Evolutionary conservation across 495 filamentous ascomycete species (phyloP), one percentile per base, ranked within the genome.

Genomic region (Cladorrhinum samala): DNA sequence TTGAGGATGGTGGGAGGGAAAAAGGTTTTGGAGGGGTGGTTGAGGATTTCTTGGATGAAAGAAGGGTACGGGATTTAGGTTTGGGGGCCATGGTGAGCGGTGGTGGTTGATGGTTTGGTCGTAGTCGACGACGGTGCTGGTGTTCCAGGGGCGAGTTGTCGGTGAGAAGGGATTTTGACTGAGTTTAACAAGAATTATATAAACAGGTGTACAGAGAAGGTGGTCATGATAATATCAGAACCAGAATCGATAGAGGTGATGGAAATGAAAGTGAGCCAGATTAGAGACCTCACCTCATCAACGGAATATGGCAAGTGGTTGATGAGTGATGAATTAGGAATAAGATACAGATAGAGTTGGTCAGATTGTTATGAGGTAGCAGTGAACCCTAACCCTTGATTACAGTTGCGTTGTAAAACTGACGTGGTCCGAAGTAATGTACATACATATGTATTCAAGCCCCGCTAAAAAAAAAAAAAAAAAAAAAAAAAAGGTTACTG

Each of bases 1-100:
- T n/a, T n/a, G 37, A 91, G 77, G 18, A 69, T 62, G 19, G 75
- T 49, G 2, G 87, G 80, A 0, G 81, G 81, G 54, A 72, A 74
- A 90, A 92, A 5, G 88, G 88, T 21, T 58, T 54, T 7, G 58
- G 64, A 20, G 51, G 33, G 74, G 64, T 2, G 82, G 50, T 27
- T 30, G 46, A n/a, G 49, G 46, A 8, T 49, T 49, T 43, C 4
- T 38, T 39, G 45, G 19, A 25, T 5, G 6, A 33, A 11, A 33
- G 27, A 11, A 33, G 27, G 27, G n/a, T n/a, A n/a, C n/a, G n/a
- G n/a, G n/a, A n/a, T 24, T 19, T 19, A 16, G 50, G 6, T 16
- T 7, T 16, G 18, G 47, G 66, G 13, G 62, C 59, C 63, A 61
- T 61, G 41, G 19, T 54, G 47, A 39, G 24, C 11, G 17, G 20